Base-by-base conservation (phyloP, 805 yeast species). In the Tanozyma kutaoensis region DNA sequence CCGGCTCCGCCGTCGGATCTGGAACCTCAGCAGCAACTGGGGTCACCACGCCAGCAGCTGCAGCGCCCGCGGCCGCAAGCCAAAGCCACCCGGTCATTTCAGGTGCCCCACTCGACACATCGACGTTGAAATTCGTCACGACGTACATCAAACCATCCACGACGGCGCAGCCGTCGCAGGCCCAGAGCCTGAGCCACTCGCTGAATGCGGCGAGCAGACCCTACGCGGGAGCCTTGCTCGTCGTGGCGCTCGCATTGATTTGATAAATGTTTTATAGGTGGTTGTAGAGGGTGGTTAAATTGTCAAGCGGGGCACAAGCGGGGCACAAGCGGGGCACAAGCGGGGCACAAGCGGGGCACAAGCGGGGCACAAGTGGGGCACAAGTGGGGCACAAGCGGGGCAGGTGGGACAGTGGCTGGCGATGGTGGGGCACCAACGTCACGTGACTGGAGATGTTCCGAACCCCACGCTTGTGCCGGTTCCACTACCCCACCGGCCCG, bases 121-220 rank as follows among this genome's bases (percentile, higher is more conserved):
- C 35, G 15, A 25, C 40, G 14, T 31, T 44, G 24, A 26, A 51
- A 2, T 51, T 52, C 30, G 38, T 58, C 23, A 55, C 63, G 18
- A 43, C 58, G 9, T 45, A 56, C 32, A 40, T 43, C 4, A 25
- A 27, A 15, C 50, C 50, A n/a, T 36, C 55, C 3, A 40, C 43
- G 4, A 33, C 36, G 8, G 28, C 38, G 3, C 9, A 8, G 20
- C 9, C 10, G 20, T 17, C 10, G 9, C 20, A 10, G 10, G 20
- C 9, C 20, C 9, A 17, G 10, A 8, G 20, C 20, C 8, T 8
- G 10, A 8, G 20, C 10, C 20, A 17, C 10, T 8, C 10, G 10
- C 20, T 17, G 20, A 10, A 17, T 17, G 20, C 10, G 20, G 8
- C 8, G 20, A 17, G 20, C 9, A 17, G 20, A 8, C 20, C 10